Conservation (phyloP, 441 rosid species). For the Populus hybrid region DNA sequence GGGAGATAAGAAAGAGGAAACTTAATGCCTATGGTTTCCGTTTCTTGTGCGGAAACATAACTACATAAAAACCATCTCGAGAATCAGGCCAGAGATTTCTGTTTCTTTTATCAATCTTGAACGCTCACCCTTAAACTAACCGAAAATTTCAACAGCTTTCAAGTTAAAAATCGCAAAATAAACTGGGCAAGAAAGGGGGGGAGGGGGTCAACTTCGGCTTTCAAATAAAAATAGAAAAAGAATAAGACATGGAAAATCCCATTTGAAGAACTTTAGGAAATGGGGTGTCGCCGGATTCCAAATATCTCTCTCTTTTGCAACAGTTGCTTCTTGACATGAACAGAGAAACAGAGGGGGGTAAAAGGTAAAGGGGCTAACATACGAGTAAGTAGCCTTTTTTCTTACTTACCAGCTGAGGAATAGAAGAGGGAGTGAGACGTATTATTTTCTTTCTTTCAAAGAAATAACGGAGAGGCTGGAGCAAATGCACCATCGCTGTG, state of each 20-base stretch:
- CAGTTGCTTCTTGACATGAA: slow-evolving; percentile 19
- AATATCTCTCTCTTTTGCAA: slow-evolving; percentile 6
- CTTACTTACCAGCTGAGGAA: slow-evolving; percentile 33
- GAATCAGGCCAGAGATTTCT: background rate
- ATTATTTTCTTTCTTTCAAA: background rate
- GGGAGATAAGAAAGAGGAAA: background rate
- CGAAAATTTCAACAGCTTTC: slow-evolving; percentile 11
- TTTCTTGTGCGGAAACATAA: background rate
- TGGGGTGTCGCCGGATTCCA: slow-evolving; percentile 16
- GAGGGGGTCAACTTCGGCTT: background rate
- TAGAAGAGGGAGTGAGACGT: slow-evolving; percentile 7
- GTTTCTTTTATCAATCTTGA: background rate
- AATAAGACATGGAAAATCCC: background rate
- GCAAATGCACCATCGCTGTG: slow-evolving; percentile 26
- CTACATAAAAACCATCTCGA: background rate
- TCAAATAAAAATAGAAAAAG: background rate
- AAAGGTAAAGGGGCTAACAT: background rate
- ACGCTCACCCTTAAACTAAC: slow-evolving; percentile 7
- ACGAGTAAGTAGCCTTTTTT: background rate
- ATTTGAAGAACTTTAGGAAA: background rate
- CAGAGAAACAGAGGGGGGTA: background rate
- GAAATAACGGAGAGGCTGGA: slow-evolving; percentile 25
- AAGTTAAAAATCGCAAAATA: background rate
- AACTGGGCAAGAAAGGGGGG: background rate
- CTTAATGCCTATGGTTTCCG: background rate